phyloP scores from a whole-genome alignment of 768 basidiomycete species.

The Cystobasidium tubakii region DNA sequence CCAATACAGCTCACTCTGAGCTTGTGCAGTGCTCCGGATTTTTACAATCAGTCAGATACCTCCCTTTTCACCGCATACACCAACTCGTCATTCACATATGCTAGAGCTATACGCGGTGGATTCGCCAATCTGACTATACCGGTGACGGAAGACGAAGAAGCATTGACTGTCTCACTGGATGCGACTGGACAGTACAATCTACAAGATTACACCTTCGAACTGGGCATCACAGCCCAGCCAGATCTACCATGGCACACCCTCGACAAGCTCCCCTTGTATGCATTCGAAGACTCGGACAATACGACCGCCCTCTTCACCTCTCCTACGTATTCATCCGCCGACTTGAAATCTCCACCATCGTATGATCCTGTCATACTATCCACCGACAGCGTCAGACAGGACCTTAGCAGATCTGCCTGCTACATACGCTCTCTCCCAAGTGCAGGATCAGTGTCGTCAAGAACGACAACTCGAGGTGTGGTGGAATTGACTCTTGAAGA shows the following conservation, averaged over 20 bases:
- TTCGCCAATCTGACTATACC: slow-evolving; percentile 32
- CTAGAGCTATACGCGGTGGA: slow-evolving; percentile 5
- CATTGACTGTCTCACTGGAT: neutral
- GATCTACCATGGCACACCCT: slow-evolving; percentile 20
- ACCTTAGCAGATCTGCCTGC: slow-evolving; percentile 39
- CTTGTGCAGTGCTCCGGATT: slow-evolving; percentile 22
- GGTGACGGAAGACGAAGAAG: neutral
- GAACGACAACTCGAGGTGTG: slow-evolving; percentile 19
- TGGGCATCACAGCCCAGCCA: slow-evolving; percentile 33
- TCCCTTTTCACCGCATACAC: slow-evolving; percentile 15
- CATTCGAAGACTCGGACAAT: slow-evolving; percentile 41
- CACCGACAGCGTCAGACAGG: neutral
- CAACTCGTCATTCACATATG: slow-evolving; percentile 23
- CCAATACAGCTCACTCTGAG: slow-evolving; percentile 25
- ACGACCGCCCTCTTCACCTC: slow-evolving; percentile 40
- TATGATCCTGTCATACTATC: slow-evolving; percentile 36
- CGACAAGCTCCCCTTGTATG: slow-evolving; percentile 27
- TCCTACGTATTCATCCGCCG: slow-evolving; percentile 34
- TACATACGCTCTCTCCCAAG: slow-evolving; percentile 3
- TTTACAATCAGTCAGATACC: slow-evolving; percentile 3
- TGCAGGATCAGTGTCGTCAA: neutral
- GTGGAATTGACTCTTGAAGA: slow-evolving; percentile 12
- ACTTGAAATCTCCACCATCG: neutral
- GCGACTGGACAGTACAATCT: neutral
- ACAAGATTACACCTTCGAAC: slow-evolving; percentile 38